These are phyloP conservation scores for Kodamaea plutei DNA, from an alignment of 1,139 yeast genomes.

Conservation along the genomic window DNA sequence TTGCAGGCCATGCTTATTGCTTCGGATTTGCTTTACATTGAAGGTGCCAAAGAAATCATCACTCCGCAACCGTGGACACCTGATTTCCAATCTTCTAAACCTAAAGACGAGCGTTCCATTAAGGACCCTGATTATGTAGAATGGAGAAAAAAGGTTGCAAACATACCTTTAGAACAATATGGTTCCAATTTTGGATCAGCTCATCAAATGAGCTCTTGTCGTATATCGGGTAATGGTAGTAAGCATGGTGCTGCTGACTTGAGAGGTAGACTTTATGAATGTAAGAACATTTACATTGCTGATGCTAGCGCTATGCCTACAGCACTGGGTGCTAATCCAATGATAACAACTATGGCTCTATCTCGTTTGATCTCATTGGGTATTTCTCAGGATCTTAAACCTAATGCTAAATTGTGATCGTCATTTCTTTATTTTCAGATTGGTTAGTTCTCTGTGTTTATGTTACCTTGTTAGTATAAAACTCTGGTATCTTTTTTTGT, in stretches of 20 bases:
- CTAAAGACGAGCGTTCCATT: conserved; percentile 38
- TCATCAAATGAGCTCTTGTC: conserved; percentile 58
- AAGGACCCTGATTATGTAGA: conserved; percentile 43
- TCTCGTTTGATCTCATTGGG: conserved; percentile 36
- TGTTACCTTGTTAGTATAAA: no score
- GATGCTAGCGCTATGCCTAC: conserved; percentile 57
- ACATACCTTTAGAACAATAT: conserved; percentile 24
- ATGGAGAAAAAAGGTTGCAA: conserved; percentile 37
- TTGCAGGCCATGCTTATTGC: conserved; percentile 36
- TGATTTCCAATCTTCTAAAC: conserved; percentile 35
- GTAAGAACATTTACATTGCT: conserved; percentile 50
- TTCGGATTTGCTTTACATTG: conserved; percentile 47
- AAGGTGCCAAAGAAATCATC: conserved; percentile 47
- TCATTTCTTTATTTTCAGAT: no score
- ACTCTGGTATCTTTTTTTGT: no score
- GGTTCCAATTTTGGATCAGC: conserved; percentile 47
- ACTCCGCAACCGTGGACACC: conserved; percentile 37
- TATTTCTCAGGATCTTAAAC: conserved; percentile 29
- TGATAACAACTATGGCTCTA: conserved; percentile 41
- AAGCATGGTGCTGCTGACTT: conserved; percentile 46
- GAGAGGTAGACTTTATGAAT: conserved; percentile 49
- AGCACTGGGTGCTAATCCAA: conserved; percentile 60
- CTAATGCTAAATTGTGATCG: not conserved
- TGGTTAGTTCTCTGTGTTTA: no score
- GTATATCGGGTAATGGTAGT: conserved; percentile 51